phyloP scores from a whole-genome alignment of 495 filamentous ascomycete genomes.

The Recurvomyces mirabilis region DNA sequence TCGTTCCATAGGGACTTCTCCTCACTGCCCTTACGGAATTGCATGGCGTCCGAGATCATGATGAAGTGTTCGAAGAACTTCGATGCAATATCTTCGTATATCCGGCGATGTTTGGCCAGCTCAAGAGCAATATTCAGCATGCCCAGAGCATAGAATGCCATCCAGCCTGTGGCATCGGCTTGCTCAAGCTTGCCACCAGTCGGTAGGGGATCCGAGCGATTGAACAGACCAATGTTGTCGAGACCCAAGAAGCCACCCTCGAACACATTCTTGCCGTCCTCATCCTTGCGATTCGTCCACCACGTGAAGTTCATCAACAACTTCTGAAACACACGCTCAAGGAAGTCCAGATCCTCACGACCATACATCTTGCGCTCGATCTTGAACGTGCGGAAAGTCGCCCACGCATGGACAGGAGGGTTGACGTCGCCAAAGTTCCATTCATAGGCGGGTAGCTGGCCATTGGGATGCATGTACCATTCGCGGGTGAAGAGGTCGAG shows the following conservation, averaged over 20 bases:
- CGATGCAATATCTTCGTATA: slow-evolving; percentile 93
- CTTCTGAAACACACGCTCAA: slow-evolving; percentile 95
- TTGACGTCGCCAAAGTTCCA: slow-evolving; percentile 99
- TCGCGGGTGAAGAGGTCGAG: slow-evolving; percentile 88
- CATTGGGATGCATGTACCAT: slow-evolving; percentile 99
- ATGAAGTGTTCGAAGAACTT: slow-evolving; percentile 99
- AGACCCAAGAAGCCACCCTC: slow-evolving; percentile 94
- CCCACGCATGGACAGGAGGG: slow-evolving; percentile 93
- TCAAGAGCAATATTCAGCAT: slow-evolving; percentile 97
- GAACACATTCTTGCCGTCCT: slow-evolving; percentile 88
- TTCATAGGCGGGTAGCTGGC: slow-evolving; percentile 83
- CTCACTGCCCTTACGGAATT: slow-evolving; percentile 65
- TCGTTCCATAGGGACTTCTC: slow-evolving; percentile 90
- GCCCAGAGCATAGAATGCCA: slow-evolving; percentile 89
- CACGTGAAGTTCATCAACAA: slow-evolving; percentile 92
- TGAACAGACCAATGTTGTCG: slow-evolving; percentile 95
- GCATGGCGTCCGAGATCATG: slow-evolving; percentile 96
- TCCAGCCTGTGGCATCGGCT: slow-evolving; percentile 96
- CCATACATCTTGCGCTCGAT: slow-evolving; percentile 97
- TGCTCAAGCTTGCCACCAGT: slow-evolving; percentile 90
- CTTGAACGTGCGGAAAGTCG: slow-evolving; percentile 89
- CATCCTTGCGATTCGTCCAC: slow-evolving; percentile 97
- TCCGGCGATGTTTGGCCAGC: slow-evolving; percentile 87
- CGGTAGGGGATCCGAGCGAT: slow-evolving; percentile 90
- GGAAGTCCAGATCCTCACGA: slow-evolving; percentile 83